Evolutionary conservation across 2,329 filamentous ascomycete species (phyloP), one percentile per base, ranked within the genome.

Genomic region (Sporothrix curviconia): DNA sequence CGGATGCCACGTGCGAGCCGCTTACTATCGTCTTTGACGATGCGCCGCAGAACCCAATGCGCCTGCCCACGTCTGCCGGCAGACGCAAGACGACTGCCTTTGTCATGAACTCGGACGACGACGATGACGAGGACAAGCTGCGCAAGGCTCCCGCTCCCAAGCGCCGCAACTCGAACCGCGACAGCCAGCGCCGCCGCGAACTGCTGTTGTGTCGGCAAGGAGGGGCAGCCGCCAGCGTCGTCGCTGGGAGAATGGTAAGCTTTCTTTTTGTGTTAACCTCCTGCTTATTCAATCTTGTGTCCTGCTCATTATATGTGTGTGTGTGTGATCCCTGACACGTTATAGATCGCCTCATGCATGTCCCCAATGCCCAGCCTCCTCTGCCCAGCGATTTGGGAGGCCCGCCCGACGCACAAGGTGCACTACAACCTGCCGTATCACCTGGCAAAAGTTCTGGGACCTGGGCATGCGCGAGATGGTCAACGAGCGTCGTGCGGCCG

Each of bases 221-320:
- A 96, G 71, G 92, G n/a, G 92, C 34, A 92, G 84, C 65, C 82
- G 92, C 36, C 85, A 92, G 66, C 80, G 92, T 51, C 86, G 92
- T 65, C 81, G 92, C 57, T 97, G 92, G 91, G 94, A 99, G 76
- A 99, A 97, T 71, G 89, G 90, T 95, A 30, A 8, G 24, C 11
- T 11, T 25, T 17, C 5, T 22, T n/a, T 24, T 11, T 19, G 14
- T n/a, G 15, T 34, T 43, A 1, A 11, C 5, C 30, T 32, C 7
- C 17, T 58, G 15, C 39, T 25, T 25, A 7, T 28, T n/a, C n/a
- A n/a, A n/a, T n/a, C n/a, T n/a, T n/a, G n/a, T n/a, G n/a, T n/a
- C n/a, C n/a, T n/a, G n/a, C n/a, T n/a, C n/a, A n/a, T n/a, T n/a
- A n/a, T n/a, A n/a, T n/a, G n/a, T n/a, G n/a, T n/a, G n/a, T n/a